A percentile compares a stretch with the other conserved stretches of the same genome.
Conservation (phyloP, 2,329 filamentous ascomycete species). For the Rhinocladiella mackenziei region DNA sequence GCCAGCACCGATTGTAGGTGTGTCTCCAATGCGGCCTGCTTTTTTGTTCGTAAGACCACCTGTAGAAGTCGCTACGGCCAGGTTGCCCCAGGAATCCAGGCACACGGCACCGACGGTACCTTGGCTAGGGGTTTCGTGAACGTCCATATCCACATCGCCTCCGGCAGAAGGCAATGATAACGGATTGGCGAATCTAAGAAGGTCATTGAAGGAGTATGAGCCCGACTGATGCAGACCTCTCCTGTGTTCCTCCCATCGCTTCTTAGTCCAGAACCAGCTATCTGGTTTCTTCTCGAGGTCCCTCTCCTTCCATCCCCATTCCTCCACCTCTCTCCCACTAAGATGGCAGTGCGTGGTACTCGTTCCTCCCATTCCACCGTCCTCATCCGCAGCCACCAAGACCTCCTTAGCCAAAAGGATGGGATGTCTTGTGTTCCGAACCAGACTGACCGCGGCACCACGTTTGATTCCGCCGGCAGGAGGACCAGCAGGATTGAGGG, state of each 20-base stretch:
- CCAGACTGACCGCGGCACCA: constrained; percentile 70
- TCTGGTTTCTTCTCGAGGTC: constrained; percentile 66
- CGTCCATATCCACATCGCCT: constrained; percentile 47
- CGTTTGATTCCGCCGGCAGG: constrained; percentile 55
- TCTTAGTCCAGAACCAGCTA: constrained; percentile 73
- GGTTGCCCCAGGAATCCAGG: constrained; percentile 67
- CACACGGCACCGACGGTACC: constrained; percentile 82
- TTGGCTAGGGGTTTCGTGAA: constrained; percentile 67
- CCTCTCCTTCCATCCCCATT: constrained; percentile 54
- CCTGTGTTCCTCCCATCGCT: constrained; percentile 73
- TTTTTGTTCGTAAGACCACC: constrained; percentile 88
- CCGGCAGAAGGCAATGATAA: constrained; percentile 33
- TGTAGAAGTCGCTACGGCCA: constrained; percentile 64
- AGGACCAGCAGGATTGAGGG: constrained; percentile 25
- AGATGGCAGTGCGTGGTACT: constrained; percentile 60
- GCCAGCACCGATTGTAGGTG: constrained; percentile 74
- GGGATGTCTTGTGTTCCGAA: constrained; percentile 73
- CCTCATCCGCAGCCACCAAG: constrained; percentile 63
- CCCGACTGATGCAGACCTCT: constrained; percentile 49
- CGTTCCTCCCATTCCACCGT: constrained; percentile 37
- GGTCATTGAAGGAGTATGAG: constrained; percentile 18
- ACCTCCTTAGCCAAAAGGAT: constrained; percentile 69
- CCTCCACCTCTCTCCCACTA: constrained; percentile 64
- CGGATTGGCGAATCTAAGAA: constrained; percentile 16
- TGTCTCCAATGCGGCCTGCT: constrained; percentile 80